phyloP scores from a whole-genome alignment of 2,329 filamentous ascomycete genomes.

The Exophiala viscosa region DNA sequence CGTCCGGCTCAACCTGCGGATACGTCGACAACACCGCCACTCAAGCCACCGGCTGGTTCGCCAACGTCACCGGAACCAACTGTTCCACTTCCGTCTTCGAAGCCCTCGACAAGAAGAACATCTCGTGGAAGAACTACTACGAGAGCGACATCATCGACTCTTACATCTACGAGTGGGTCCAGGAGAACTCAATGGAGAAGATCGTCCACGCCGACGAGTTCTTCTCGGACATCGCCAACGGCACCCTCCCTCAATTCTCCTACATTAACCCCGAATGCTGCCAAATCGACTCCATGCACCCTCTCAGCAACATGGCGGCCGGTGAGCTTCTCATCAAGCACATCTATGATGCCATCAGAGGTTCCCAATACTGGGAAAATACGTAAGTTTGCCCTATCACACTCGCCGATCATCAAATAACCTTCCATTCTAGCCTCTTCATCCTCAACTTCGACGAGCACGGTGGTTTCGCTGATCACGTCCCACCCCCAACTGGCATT shows the following conservation, averaged over 20 bases:
- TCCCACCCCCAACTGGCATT: slow-evolving; percentile 15
- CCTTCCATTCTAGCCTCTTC: slow-evolving; percentile 1
- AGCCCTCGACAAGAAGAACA: slow-evolving; percentile 16
- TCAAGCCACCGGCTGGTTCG: slow-evolving; percentile 17
- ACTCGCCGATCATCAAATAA: neutral
- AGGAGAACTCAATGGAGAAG: slow-evolving; percentile 20
- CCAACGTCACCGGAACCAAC: slow-evolving; percentile 13
- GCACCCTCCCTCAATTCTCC: slow-evolving; percentile 67
- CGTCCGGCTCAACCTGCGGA: slow-evolving; percentile 15
- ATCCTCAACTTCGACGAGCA: slow-evolving; percentile 23
- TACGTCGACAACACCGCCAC: slow-evolving; percentile 17
- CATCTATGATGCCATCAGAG: slow-evolving; percentile 15
- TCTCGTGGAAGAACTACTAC: slow-evolving; percentile 24
- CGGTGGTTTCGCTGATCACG: slow-evolving; percentile 22
- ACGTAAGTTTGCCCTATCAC: slow-evolving; percentile 1
- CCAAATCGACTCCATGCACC: slow-evolving; percentile 21
- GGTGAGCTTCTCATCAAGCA: slow-evolving; percentile 23
- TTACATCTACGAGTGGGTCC: slow-evolving; percentile 22
- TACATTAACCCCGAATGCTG: slow-evolving; percentile 43
- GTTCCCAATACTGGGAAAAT: slow-evolving; percentile 20
- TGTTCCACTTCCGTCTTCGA: slow-evolving; percentile 18
- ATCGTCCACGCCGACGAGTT: slow-evolving; percentile 45
- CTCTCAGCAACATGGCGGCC: slow-evolving; percentile 21
- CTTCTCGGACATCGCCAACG: slow-evolving; percentile 60
- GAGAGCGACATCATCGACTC: slow-evolving; percentile 20